Percentiles rank a stretch among this genome's conserved stretches.
Conservation (phyloP, 257 asterid genomes). For the Solanum pimpinellifolium region DNA sequence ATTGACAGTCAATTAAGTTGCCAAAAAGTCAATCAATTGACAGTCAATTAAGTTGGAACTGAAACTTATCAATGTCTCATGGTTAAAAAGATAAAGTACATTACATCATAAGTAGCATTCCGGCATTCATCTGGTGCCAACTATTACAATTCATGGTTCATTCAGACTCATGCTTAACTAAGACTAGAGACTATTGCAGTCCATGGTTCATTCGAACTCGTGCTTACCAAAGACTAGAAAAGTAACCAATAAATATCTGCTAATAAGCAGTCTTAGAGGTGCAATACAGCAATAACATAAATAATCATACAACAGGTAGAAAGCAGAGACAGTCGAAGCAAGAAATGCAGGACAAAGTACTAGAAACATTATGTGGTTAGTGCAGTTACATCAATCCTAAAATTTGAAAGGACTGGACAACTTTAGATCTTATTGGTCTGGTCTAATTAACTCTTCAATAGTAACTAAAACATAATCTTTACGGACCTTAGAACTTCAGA, state of each 20-base stretch:
- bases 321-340: not conserved
- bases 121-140: not conserved
- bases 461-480: not conserved
- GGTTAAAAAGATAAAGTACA: not conserved
- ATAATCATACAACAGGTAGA: not conserved
- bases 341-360: not conserved
- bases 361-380: not conserved
- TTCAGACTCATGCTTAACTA: not conserved
- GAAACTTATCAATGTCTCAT: not conserved
- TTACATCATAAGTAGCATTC: not conserved
- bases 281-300: not conserved
- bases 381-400: not conserved
- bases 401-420: not conserved
- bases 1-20: not conserved
- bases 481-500: not conserved
- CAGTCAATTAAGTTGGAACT: not conserved
- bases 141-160: not conserved
- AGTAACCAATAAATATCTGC: not conserved
- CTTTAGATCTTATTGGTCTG: not conserved
- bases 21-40: not conserved
- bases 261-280: not conserved
- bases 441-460: not conserved
- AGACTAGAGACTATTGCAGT: not conserved
- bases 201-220: not conserved
- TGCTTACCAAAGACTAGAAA: not conserved